Evolutionary conservation across 495 filamentous ascomycete genomes (phyloP).

Genomic region (Emericellopsis terricola): DNA sequence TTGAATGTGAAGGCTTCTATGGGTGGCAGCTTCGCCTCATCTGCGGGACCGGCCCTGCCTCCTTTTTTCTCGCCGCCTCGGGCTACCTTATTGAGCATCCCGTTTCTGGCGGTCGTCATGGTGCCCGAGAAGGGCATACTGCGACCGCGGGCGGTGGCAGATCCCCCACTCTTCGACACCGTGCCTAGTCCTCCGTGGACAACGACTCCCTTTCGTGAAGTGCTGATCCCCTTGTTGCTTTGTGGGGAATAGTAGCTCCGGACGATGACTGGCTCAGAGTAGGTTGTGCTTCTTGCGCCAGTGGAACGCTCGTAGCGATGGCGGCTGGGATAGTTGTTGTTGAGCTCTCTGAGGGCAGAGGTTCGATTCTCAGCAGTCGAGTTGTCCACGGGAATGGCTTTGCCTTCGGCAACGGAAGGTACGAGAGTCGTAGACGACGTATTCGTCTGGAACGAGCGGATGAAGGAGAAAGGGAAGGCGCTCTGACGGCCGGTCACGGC

Average conservation of each 20-base stretch:
- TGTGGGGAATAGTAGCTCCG: conserved; percentile 28
- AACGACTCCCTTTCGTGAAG: not conserved
- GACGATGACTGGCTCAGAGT: conserved; percentile 37
- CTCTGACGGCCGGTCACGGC: conserved; percentile 1
- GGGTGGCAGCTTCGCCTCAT: conserved; percentile 20
- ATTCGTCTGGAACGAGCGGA: conserved; percentile 18
- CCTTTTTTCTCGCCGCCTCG: conserved; percentile 8
- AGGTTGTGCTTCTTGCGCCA: conserved; percentile 30
- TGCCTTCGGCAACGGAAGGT: conserved; percentile 26
- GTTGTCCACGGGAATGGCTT: conserved; percentile 22
- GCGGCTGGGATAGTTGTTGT: conserved; percentile 23
- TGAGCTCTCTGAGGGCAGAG: conserved; percentile 25
- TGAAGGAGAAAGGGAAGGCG: conserved; percentile 18
- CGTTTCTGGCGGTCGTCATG: conserved; percentile 6
- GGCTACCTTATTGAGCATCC: conserved; percentile 6
- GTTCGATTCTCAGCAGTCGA: conserved; percentile 20
- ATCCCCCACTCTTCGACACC: not conserved
- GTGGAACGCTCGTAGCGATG: conserved; percentile 25
- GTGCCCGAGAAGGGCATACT: conserved; percentile 6
- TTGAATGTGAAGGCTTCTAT: conserved; percentile 41
- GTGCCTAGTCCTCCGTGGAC: not conserved
- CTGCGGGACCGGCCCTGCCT: conserved; percentile 4
- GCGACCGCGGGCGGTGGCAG: not conserved
- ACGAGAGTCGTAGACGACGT: conserved; percentile 23
- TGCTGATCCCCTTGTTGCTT: conserved; percentile 7